Base-by-base conservation (phyloP, 169 alveolate genomes). In the Miamiensis avidus region DNA sequence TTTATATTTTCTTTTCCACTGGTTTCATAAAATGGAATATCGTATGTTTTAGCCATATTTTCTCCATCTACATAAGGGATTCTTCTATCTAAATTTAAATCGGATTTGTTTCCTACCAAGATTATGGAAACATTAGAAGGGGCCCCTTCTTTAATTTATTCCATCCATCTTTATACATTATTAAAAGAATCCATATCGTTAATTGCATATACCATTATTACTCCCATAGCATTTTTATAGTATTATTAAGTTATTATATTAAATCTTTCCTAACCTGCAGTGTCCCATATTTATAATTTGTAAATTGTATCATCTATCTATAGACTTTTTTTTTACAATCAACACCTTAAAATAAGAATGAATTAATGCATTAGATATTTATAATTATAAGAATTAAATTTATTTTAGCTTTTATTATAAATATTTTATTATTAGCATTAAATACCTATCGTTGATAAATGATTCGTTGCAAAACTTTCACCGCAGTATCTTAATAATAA, bases 251-350 rank as follows among this genome's bases (percentile, higher is more conserved):
- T 91, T 25, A 95, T 93, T 30, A 85, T 93, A 65, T 96, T 64
- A 85, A 92, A 95, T 78, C 96, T 76, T 81, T 95, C 98, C 78
- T 95, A 91, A 0, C 98, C 98, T 25, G 97, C 97, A 6, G 98
- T 95, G 89, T 95, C 98, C 97, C 98, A 95, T 1, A 90, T 86
- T 75, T 87, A 76, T 69, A 90, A 81, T 84, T 90, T 90, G 20
- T 86, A 65, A 31, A 82, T 78, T 73, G 86, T 90, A 1, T 91
- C 91, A 29, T 84, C 85, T 29, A 90, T 75, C 83, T 91, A 31
- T 86, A 74, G 25, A 83, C 83, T 83, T 90, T 90, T 81, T 83
- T 34, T 65, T 90, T 75, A 82, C 86, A 90, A 76, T 90, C 94
- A 20, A 86, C 79, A 16, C 90, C 90, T 86, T 49, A 25, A 28